Evolutionary conservation across 345 rosid genomes (phyloP), one percentile per base, ranked within the genome.

Genomic region (Hibiscus mutabilis): DNA sequence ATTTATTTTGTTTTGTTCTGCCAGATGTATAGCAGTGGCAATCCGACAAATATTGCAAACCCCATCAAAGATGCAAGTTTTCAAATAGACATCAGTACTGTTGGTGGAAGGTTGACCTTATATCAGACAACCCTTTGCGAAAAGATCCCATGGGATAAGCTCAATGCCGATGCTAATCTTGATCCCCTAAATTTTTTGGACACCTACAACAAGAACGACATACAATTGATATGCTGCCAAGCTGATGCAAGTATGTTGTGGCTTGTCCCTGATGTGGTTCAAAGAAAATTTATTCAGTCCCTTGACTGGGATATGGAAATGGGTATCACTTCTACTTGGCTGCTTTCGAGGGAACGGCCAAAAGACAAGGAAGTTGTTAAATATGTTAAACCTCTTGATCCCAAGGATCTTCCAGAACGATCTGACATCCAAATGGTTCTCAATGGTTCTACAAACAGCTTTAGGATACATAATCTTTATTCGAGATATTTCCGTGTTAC

Each of bases 1-100:
- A 27, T 56, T 64, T 63, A 46, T 18, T 15, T 49, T 66, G 66
- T 69, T 64, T 52, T 68, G 19, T 33, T 71, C 67, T 78, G 73
- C 59, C 93, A 95, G 99, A 95, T 95, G 86, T 95, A 95, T 81
- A 95, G 99, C 86, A 95, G 97, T 76, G 98, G 99, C 67, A 95
- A 95, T 79, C 98, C 99, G 18, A 95, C 99, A 66, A 95, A 95
- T 77, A 86, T 89, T 65, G 99, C 94, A 56, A 95, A 95, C 74
- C 98, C 99, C 58, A 90, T 95, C 42, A 90, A 86, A 85, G 99
- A 95, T 85, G 98, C 92, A 27, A 88, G 89, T 33, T 88, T 88
- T 65, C 97, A 86, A 77, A 76, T 88, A 70, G 98, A 95, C 84
- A 79, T 95, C 46, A 89, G 84, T 77, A 88, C 96, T 65, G 69